A percentile compares a stretch with the other conserved stretches of the same genome.
Conservation (phyloP, 441 rosid species). For the Pelargonium citronellum region DNA sequence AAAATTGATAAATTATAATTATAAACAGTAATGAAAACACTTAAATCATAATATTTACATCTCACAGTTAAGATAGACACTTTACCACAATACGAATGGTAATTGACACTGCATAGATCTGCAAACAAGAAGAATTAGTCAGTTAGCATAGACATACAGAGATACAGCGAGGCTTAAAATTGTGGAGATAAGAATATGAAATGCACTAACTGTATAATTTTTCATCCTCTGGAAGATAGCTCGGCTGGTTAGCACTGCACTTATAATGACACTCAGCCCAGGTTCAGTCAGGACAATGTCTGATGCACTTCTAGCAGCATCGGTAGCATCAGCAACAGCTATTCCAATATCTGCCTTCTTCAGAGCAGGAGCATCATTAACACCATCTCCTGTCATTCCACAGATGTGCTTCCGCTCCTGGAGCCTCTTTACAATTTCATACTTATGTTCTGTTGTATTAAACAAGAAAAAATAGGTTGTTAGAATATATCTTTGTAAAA, state of each 20-base stretch:
- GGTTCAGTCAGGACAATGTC: slow-evolving; percentile 89
- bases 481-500: neutral
- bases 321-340: slow-evolving; percentile 89
- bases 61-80: neutral
- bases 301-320: slow-evolving; percentile 86
- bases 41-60: neutral
- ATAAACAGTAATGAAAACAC: neutral
- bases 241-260: slow-evolving; percentile 88
- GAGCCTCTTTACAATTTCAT: slow-evolving; percentile 72
- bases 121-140: slow-evolving; percentile 17
- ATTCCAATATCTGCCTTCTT: slow-evolving; percentile 90
- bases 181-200: neutral
- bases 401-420: slow-evolving; percentile 83
- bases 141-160: neutral
- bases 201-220: slow-evolving; percentile 63
- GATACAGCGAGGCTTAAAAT: neutral
- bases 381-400: slow-evolving; percentile 98
- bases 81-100: slow-evolving; percentile 84
- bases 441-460: slow-evolving; percentile 55
- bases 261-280: slow-evolving; percentile 79
- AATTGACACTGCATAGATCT: slow-evolving; percentile 92
- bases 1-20: slow-evolving; percentile 7
- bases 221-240: slow-evolving; percentile 96
- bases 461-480: neutral
- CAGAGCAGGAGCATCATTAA: slow-evolving; percentile 85